These are phyloP conservation scores for Orbilia oligospora DNA, from an alignment of 2,329 filamentous ascomycete species.

Conservation along the genomic window DNA sequence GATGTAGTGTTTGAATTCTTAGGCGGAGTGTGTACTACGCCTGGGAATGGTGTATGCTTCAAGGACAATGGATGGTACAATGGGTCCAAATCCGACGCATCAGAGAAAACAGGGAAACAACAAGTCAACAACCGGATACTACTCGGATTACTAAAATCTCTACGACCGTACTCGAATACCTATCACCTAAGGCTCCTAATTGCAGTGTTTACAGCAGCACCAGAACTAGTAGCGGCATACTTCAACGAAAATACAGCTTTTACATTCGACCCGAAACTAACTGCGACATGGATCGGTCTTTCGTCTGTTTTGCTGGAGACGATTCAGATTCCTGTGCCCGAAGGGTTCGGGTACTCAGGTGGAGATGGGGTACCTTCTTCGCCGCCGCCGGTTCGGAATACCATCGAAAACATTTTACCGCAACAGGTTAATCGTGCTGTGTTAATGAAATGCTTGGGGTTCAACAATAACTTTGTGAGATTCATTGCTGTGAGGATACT, in stretches of 20 bases:
- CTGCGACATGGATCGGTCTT: conserved; percentile 94
- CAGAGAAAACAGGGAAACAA: conserved; percentile 72
- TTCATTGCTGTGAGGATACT: conserved; percentile 88
- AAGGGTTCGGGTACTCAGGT: conserved; percentile 77
- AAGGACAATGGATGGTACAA: conserved; percentile 88
- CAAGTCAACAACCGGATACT: conserved; percentile 85
- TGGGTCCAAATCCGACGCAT: conserved; percentile 66
- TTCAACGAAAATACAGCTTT: conserved; percentile 85
- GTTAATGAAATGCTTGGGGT: conserved; percentile 82
- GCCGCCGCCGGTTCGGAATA: conserved; percentile 82
- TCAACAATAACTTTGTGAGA: conserved; percentile 79
- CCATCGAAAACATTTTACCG: conserved; percentile 89
- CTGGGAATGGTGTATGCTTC: conserved; percentile 80
- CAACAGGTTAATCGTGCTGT: conserved; percentile 84
- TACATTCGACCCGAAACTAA: conserved; percentile 89
- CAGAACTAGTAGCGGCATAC: conserved; percentile 89
- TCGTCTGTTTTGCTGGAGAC: conserved; percentile 88
- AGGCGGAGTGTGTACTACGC: conserved; percentile 79
- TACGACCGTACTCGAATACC: conserved; percentile 86
- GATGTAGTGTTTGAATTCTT: conserved; percentile 82
- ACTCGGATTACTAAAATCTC: conserved; percentile 81
- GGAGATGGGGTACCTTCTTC: conserved; percentile 73
- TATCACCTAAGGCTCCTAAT: conserved; percentile 86
- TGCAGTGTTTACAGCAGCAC: conserved; percentile 82
- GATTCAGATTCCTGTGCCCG: conserved; percentile 80